Conservation (phyloP, 441 rosid genomes). For the Euphorbia corollata region DNA sequence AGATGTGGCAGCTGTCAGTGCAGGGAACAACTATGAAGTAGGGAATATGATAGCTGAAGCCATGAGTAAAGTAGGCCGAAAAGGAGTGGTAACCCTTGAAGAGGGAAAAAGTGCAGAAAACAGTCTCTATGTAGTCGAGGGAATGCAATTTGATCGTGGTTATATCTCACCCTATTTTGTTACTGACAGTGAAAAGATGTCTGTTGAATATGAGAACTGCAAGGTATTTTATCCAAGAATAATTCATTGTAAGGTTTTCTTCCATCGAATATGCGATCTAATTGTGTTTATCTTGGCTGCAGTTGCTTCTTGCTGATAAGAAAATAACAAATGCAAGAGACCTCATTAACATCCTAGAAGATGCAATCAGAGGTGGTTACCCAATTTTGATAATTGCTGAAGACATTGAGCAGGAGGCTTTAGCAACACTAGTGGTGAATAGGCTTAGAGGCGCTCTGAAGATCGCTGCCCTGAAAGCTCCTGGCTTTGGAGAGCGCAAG, state of each 20-base stretch:
- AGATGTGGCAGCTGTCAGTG: constrained; percentile 97
- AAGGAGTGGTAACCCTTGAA: constrained; percentile 96
- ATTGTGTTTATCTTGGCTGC: constrained; percentile 28
- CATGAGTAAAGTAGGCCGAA: constrained; percentile 91
- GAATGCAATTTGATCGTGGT: constrained; percentile 98
- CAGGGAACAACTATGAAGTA: constrained; percentile 87
- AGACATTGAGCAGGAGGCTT: constrained; percentile 95
- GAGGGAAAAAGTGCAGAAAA: constrained; percentile 96
- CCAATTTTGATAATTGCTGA: constrained; percentile 80
- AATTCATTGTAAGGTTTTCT: not conserved
- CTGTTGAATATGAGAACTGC: constrained; percentile 90
- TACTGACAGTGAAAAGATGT: constrained; percentile 89
- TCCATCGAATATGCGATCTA: not conserved
- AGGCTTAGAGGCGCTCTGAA: constrained; percentile 87
- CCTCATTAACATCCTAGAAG: constrained; percentile 70
- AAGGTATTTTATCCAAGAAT: constrained; percentile 38
- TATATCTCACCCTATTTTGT: constrained; percentile 94
- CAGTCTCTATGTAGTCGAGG: constrained; percentile 90
- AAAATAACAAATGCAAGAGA: constrained; percentile 93
- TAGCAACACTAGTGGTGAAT: constrained; percentile 96
- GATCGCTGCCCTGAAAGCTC: constrained; percentile 98
- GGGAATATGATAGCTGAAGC: constrained; percentile 98
- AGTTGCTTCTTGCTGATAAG: constrained; percentile 94
- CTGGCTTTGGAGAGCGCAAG: constrained; percentile 96
- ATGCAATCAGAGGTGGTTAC: constrained; percentile 69